Evolutionary conservation across 352 stramenopile species (phyloP), one percentile per base, ranked within the genome.

Genomic region (Phytophthora fragariaefolia): DNA sequence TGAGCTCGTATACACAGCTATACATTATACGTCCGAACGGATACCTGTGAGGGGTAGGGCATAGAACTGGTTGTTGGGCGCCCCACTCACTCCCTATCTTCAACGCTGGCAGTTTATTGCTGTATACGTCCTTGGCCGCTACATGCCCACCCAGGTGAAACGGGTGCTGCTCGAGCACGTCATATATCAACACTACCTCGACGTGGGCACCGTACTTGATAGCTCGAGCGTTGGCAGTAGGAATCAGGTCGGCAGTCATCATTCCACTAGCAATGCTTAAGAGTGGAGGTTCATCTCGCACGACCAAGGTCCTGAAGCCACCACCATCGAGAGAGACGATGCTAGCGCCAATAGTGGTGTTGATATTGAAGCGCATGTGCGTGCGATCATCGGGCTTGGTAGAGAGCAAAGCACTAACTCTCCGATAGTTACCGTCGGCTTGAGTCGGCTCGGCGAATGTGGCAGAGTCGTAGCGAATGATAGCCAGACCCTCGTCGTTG

Each of bases 131-230:
- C 7, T 74, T 32, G 13, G 42, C 69, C 4, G 58, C 47, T 1
- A 59, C 28, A 38, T 69, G 66, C 4, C 58, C 40, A 52, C 70
- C 66, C 42, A 79, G 17, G 56, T 79, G 71, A 46, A 75, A 75
- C 28, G 71, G 71, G 22, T 79, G 71, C 54, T 79, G 49, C 18
- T 69, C 66, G 15, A 49, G 38, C 34, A 66, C 62, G 10, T 62
- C 48, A 52, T 75, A 75, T 27, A 75, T 36, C 9, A 79, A 22
- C 9, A 73, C 42, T 2, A 79, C 32, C 51, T 79, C 60, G 15
- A 73, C 49, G 38, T 73, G 71, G n/a, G 66, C 50, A 42, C 56
- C 49, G n/a, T 49, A 63, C 13, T 66, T 26, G 12, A 71, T 57
- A 1, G 46, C 28, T 12, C 48, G 48, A 1, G 55, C 63, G 20